These are phyloP conservation scores for Ilex asprella DNA, from an alignment of 257 asterid genomes.

Conservation along the genomic window DNA sequence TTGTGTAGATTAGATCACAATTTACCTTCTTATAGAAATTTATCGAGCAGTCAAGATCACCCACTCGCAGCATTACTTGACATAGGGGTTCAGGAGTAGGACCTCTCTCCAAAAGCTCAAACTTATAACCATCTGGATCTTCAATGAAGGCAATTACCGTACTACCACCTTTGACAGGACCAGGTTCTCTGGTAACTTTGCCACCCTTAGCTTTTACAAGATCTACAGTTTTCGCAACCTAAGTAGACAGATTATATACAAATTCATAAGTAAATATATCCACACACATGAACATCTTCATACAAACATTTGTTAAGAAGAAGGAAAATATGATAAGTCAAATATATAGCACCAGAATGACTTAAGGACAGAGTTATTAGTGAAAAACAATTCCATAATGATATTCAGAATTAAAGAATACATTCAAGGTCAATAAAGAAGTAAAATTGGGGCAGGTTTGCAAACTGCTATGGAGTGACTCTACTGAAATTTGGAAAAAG, in stretches of 20 bases:
- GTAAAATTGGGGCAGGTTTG: no score
- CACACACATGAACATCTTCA: background rate
- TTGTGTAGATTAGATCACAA: background rate
- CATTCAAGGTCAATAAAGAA: no score
- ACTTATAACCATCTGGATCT: constrained; percentile 44
- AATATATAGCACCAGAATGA: no score
- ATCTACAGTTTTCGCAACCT: constrained; percentile 35
- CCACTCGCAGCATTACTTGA: constrained; percentile 53
- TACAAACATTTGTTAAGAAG: no score
- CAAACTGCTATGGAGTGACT: no score
- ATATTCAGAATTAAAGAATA: no score
- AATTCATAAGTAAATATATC: background rate
- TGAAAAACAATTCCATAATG: no score
- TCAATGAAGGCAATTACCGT: constrained; percentile 23
- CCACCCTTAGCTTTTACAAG: constrained; percentile 37
- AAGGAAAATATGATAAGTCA: no score
- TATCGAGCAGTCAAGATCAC: constrained; percentile 44
- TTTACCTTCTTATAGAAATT: constrained; percentile 41
- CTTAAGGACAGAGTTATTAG: no score
- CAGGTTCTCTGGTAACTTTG: constrained; percentile 28
- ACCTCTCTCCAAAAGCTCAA: constrained; percentile 34
- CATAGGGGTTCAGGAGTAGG: constrained; percentile 32
- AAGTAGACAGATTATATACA: background rate
- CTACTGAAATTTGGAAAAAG: no score
- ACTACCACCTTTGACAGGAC: constrained; percentile 21